phyloP scores from a whole-genome alignment of 164 flowering plant species.

The Umbilicus rupestris region DNA sequence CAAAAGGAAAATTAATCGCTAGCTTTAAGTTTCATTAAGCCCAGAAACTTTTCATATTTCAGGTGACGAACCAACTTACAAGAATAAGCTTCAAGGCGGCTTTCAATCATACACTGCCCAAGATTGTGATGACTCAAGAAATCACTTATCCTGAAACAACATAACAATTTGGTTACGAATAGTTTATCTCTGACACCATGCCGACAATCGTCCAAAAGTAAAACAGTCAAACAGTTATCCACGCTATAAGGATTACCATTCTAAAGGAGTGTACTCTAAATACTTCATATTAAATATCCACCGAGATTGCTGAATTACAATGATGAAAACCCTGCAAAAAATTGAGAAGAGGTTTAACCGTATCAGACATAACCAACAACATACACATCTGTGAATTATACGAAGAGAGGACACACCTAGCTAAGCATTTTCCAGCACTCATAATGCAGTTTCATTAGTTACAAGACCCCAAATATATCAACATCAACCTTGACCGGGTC shows the following conservation, averaged over 20 bases:
- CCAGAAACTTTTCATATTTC: not conserved
- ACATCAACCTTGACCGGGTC: not conserved
- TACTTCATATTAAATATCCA: constrained; percentile 49
- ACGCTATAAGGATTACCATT: constrained; percentile 30
- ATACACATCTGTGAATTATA: not conserved
- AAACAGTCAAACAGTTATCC: not conserved
- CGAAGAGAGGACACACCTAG: too few species aligned
- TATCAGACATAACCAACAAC: not conserved
- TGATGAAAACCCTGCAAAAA: not conserved
- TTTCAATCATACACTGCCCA: constrained; percentile 76
- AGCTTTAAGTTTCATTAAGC: not conserved
- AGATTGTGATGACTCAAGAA: constrained; percentile 61
- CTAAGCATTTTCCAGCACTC: too few species aligned
- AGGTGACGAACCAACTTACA: constrained; percentile 35
- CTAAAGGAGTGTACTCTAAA: constrained; percentile 73
- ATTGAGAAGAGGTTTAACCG: too few species aligned
- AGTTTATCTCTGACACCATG: not conserved
- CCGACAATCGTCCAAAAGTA: not conserved
- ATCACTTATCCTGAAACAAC: constrained; percentile 53
- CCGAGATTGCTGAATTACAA: too few species aligned
- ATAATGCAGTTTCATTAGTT: not conserved
- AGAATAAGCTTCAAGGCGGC: constrained; percentile 83
- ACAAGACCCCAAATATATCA: not conserved
- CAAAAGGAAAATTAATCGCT: constrained; percentile 2
- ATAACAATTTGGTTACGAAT: not conserved